Conservation (phyloP, 495 filamentous ascomycete species). For the Aspergillus taichungensis region DNA sequence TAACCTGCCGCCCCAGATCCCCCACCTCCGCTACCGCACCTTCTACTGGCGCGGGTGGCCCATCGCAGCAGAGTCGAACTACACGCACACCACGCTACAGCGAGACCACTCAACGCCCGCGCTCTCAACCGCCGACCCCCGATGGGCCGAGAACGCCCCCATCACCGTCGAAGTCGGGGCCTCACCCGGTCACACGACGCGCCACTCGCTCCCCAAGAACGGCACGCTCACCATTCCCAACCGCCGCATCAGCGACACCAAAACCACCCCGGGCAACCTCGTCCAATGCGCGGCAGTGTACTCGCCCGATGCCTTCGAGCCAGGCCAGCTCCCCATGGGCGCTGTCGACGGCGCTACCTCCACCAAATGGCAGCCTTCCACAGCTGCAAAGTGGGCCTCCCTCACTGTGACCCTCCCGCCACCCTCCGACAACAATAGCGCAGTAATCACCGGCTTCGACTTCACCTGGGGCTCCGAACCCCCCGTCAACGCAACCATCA, state of each 20-base stretch:
- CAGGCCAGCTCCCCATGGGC: slow-evolving; percentile 64
- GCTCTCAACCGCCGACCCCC: slow-evolving; percentile 34
- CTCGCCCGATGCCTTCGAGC: slow-evolving; percentile 40
- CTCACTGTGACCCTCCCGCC: slow-evolving; percentile 41
- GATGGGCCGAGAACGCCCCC: slow-evolving; percentile 33
- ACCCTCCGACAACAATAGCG: slow-evolving; percentile 22
- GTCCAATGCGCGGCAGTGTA: slow-evolving; percentile 55
- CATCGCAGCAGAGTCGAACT: slow-evolving; percentile 52
- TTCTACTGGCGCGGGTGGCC: slow-evolving; percentile 65
- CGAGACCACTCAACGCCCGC: slow-evolving; percentile 28
- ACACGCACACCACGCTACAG: slow-evolving; percentile 54
- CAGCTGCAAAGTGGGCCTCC: slow-evolving; percentile 33
- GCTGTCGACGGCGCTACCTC: slow-evolving; percentile 61
- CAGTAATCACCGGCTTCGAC: slow-evolving; percentile 42
- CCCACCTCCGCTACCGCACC: slow-evolving; percentile 51
- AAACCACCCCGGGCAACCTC: slow-evolving; percentile 51
- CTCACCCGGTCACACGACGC: slow-evolving; percentile 18
- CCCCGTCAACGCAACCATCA: slow-evolving; percentile 45
- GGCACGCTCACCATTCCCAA: slow-evolving; percentile 51
- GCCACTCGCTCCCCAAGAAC: slow-evolving; percentile 42
- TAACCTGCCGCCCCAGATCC: slow-evolving; percentile 53
- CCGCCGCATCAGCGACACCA: slow-evolving; percentile 36
- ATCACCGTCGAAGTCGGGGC: slow-evolving; percentile 46
- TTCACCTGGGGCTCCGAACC: slow-evolving; percentile 63
- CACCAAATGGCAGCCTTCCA: slow-evolving; percentile 63